Conservation (phyloP, 164 flowering plant genomes). For the Vitis riparia region DNA sequence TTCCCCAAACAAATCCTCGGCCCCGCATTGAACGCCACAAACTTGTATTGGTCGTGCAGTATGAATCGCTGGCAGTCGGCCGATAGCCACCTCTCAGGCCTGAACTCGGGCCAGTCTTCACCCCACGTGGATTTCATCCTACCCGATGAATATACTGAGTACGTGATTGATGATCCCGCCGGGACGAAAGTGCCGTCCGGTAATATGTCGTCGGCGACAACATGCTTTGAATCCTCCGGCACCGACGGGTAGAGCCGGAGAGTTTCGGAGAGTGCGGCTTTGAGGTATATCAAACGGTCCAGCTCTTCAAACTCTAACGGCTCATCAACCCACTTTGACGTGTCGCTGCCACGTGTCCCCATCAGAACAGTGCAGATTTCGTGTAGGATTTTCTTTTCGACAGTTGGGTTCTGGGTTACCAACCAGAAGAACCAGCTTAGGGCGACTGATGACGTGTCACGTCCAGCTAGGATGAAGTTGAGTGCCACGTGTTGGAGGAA, state of each 20-base stretch:
- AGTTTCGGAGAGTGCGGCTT: slow-evolving; percentile 67
- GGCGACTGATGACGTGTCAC: slow-evolving; percentile 81
- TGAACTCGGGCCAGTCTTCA: slow-evolving; percentile 60
- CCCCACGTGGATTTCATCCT: slow-evolving; percentile 67
- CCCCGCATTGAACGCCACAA: slow-evolving; percentile 88
- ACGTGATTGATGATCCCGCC: slow-evolving; percentile 66
- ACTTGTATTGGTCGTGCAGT: slow-evolving; percentile 44
- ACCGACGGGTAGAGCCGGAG: slow-evolving; percentile 73
- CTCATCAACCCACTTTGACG: slow-evolving; percentile 39
- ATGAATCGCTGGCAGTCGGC: slow-evolving; percentile 37
- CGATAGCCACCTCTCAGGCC: slow-evolving; percentile 63
- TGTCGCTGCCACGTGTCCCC: slow-evolving; percentile 58
- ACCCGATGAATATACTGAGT: slow-evolving; percentile 65
- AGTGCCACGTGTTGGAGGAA: slow-evolving; percentile 72
- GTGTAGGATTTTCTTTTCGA: slow-evolving; percentile 43
- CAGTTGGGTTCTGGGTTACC: slow-evolving; percentile 44
- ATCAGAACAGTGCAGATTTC: slow-evolving; percentile 52
- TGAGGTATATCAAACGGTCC: slow-evolving; percentile 56
- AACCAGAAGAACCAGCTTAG: slow-evolving; percentile 75
- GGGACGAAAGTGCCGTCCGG: slow-evolving; percentile 78
- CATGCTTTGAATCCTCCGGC: slow-evolving; percentile 75
- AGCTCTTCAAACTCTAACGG: slow-evolving; percentile 57
- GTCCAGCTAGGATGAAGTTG: slow-evolving; percentile 80
- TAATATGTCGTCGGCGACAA: slow-evolving; percentile 55
- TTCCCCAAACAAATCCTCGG: slow-evolving; percentile 88